phyloP scores from a whole-genome alignment of 2,329 filamentous ascomycete genomes.

The Colletotrichum tofieldiae region DNA sequence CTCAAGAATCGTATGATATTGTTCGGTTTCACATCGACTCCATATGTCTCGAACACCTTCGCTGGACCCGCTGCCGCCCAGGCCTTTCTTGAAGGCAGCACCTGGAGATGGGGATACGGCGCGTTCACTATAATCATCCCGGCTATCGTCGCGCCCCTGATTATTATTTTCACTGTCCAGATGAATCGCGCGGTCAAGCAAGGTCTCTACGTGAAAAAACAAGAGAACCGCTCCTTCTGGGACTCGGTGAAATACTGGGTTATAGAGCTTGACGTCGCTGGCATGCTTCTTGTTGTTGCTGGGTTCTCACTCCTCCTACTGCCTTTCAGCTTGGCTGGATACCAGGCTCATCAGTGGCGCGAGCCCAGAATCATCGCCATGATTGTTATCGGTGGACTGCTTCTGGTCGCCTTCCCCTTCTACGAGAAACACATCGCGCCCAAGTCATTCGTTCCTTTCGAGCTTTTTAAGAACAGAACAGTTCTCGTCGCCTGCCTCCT shows the following conservation, averaged over 20 bases:
- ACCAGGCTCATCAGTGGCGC: conserved; percentile 58
- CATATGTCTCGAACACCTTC: conserved; percentile 57
- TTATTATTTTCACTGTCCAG: conserved; percentile 39
- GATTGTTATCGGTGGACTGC: conserved; percentile 45
- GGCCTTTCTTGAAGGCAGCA: conserved; percentile 46
- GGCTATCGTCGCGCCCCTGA: conserved; percentile 30
- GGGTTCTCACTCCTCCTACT: conserved; percentile 70
- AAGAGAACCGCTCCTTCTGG: conserved; percentile 25
- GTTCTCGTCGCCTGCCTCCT: conserved; percentile 48
- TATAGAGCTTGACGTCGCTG: conserved; percentile 54
- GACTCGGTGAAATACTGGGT: conserved; percentile 44
- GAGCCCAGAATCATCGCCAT: conserved; percentile 62
- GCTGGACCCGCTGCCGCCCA: conserved; percentile 49
- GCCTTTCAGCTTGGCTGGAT: conserved; percentile 68
- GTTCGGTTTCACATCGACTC: conserved; percentile 51
- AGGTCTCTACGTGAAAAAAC: conserved; percentile 45
- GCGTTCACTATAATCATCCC: conserved; percentile 72
- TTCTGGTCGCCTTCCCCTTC: conserved; percentile 23
- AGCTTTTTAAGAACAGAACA: conserved; percentile 52
- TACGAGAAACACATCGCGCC: conserved; percentile 64
- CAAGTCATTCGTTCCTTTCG: conserved; percentile 63
- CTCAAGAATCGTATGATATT: conserved; percentile 52
- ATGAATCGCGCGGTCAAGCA: conserved; percentile 40
- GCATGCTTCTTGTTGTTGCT: conserved; percentile 64
- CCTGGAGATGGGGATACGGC: conserved; percentile 62